Base-by-base conservation (phyloP, 805 yeast species). In the Suhomyces pyralidae region DNA sequence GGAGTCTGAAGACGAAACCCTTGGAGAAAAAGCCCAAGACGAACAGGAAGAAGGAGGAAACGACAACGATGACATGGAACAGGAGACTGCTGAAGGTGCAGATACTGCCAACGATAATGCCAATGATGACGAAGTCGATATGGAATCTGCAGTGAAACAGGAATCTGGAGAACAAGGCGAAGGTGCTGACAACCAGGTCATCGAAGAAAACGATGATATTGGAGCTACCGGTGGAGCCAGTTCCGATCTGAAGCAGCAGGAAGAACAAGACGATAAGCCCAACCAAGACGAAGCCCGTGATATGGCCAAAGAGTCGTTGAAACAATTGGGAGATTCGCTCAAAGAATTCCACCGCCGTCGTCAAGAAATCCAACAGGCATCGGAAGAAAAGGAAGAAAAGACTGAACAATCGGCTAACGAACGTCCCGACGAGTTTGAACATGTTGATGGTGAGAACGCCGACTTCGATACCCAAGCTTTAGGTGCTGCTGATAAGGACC, bases 341-440 rank as follows among this genome's bases (percentile, higher is more conserved):
- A 89, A 93, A 61, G 97, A 92, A 64, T 93, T 88, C 71, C 96
- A 93, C 65, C 87, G 90, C 65, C 86, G 97, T 61, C 84, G 88
- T 57, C 90, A 89, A 66, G 97, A 91, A 60, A 93, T 94, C 55
- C 78, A 85, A 58, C 92, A 89, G 57, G 82, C 88, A 8, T 70
- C 80, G 2, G 56, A 55, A 30, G 69, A 71, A 26, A 70, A 74
- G 32, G 71, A 70, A 24, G 74, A 79, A 45, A 22, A 65, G 24
- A 58, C 55, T 7, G 84, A 84, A 10, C 79, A 81, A 50, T 71
- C 75, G 22, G 83, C 85, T 10, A 84, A 81, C 54, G 86, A 83
- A 55, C 79, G 84, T 48, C 92, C 96, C 0, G 96, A 90, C 63
- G 96, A 90, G 61, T 88, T 90, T 67, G 90, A 89, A 64, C 94